phyloP scores from a whole-genome alignment of 768 basidiomycete genomes.

The Podaxis mareebaensis region DNA sequence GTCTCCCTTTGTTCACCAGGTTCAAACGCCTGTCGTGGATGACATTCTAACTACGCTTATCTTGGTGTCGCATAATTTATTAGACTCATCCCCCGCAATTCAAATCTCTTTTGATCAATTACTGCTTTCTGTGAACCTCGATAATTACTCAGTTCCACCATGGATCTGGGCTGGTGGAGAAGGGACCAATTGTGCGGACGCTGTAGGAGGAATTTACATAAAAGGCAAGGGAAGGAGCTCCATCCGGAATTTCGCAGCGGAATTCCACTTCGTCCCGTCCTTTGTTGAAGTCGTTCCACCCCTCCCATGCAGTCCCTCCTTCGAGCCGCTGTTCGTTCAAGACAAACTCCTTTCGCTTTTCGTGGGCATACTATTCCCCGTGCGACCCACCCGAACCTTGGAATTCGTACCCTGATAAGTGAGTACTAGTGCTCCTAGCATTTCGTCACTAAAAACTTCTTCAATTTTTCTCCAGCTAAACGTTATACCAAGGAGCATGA shows the following conservation, averaged over 20 bases:
- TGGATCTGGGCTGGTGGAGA: too few relatives aligned
- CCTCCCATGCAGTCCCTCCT: slow-evolving; percentile 41
- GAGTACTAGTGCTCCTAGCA: slow-evolving; percentile 24
- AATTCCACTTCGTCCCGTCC: slow-evolving; percentile 11
- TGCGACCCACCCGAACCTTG: slow-evolving; percentile 25
- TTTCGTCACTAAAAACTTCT: background rate
- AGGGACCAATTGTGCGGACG: too few relatives aligned
- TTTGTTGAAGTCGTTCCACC: slow-evolving; percentile 17
- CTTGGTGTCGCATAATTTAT: slow-evolving; percentile 22
- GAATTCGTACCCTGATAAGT: slow-evolving; percentile 61
- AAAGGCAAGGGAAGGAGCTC: slow-evolving; percentile 21
- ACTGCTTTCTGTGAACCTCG: background rate
- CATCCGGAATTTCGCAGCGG: slow-evolving; percentile 17
- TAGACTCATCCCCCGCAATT: background rate
- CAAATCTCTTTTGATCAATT: background rate
- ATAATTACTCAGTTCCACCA: too few relatives aligned
- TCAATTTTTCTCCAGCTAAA: slow-evolving; percentile 48
- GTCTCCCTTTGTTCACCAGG: background rate
- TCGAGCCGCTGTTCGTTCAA: slow-evolving; percentile 30
- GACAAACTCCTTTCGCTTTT: slow-evolving; percentile 26
- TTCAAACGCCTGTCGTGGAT: background rate
- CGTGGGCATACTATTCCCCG: slow-evolving; percentile 18
- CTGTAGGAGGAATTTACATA: slow-evolving; percentile 1
- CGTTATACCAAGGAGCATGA: slow-evolving; percentile 90
- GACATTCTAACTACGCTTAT: background rate